Base-by-base conservation (phyloP, 78 protist species). In the Dictyostelium discoideum region DNA sequence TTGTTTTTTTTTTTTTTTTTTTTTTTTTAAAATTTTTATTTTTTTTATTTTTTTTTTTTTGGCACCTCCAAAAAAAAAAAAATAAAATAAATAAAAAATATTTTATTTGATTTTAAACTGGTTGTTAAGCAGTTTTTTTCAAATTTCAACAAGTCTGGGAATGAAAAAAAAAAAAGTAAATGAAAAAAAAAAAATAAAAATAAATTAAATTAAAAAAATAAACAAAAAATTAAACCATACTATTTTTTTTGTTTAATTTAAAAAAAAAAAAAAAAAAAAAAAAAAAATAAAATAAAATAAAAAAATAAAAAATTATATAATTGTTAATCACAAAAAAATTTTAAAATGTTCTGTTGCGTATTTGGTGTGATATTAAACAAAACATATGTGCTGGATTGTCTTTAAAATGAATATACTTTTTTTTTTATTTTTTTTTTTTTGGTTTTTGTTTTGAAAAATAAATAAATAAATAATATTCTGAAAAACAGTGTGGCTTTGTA, bases 161-260 rank as follows among this genome's bases (percentile, higher is more conserved):
- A 18, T 79, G 85, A 79, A 79, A 79, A 46, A 46, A 79, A 46
- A 79, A 46, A 46, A 79, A 79, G 13, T 11, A 79, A 79, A 79
- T 44, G 13, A 79, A 46, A 46, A 79, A 48, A 79, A 6, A 10
- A 39, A 20, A 24, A 29, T 32, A 10, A 39, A 20, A 24, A 29
- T 32, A 32, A 32, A 32, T 32, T 32, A 0, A 2, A 46, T 22
- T 6, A 26, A 44, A 44, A 44, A 44, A 44, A 44, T 9, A 44
- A 44, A 44, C 10, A 44, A 9, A 77, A 11, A 29, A 39, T n/a
- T n/a, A n/a, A n/a, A n/a, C n/a, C n/a, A n/a, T n/a, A n/a, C n/a
- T n/a, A n/a, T n/a, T n/a, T n/a, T n/a, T n/a, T n/a, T n/a, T 32
- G 37, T 1, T 32, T 39, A 18, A 76, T 26, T 26, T 69, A 24